Conservation (phyloP, 2,329 filamentous ascomycete genomes). For the Pseudocercospora crystallina region DNA sequence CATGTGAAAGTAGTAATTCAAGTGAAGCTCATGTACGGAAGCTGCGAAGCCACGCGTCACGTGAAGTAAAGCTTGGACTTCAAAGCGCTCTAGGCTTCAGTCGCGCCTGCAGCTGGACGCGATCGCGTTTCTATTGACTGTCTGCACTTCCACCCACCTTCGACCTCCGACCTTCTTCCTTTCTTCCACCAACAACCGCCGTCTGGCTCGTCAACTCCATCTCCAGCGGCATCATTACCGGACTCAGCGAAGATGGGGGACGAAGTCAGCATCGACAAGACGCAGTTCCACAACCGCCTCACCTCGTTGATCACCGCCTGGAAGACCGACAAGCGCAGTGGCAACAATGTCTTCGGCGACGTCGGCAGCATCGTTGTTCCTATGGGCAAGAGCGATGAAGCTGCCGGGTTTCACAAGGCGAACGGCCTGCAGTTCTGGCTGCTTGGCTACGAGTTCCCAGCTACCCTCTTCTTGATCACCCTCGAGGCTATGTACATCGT, state of each 20-base stretch:
- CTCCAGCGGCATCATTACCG: constrained; percentile 19
- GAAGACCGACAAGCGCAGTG: constrained; percentile 92
- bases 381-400: constrained; percentile 93
- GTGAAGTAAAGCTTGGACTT: not conserved
- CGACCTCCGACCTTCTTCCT: constrained; percentile 7
- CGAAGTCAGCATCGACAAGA: constrained; percentile 94
- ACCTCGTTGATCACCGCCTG: constrained; percentile 84
- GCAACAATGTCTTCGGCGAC: constrained; percentile 81
- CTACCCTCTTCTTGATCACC: constrained; percentile 90
- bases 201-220: constrained; percentile 17
- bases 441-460: constrained; percentile 96
- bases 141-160: constrained; percentile 7
- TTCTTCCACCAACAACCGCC: constrained; percentile 12
- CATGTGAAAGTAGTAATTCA: constrained; percentile 1
- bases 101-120: constrained; percentile 9
- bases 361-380: constrained; percentile 82
- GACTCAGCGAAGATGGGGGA: constrained; percentile 56
- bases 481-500: constrained; percentile 85
- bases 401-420: constrained; percentile 86
- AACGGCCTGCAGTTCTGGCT: constrained; percentile 99
- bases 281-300: constrained; percentile 89
- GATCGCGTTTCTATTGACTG: constrained; percentile 6
- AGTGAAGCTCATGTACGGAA: too few relatives aligned
- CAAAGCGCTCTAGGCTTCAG: too few relatives aligned
- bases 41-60: constrained; percentile 1